These are phyloP conservation scores for Populus euphratica DNA, from an alignment of 345 rosid genomes.

Conservation along the genomic window DNA sequence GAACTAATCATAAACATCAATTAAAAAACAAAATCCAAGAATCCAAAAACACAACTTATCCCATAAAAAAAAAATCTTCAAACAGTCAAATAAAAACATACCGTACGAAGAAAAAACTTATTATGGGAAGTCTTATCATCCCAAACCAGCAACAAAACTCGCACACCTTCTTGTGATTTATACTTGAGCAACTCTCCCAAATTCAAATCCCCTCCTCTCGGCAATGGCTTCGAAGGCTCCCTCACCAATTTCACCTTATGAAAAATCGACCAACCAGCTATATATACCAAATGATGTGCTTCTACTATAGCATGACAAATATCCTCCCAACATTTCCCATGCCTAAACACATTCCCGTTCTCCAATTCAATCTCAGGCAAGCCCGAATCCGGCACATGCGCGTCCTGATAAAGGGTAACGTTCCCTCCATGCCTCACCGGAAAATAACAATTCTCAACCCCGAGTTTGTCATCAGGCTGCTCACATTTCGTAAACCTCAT, in stretches of 20 bases:
- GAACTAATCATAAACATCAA: background rate
- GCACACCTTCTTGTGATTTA: conserved; percentile 81
- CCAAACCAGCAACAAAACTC: conserved; percentile 82
- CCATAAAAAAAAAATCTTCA: background rate
- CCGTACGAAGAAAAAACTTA: conserved; percentile 71
- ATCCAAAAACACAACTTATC: too few relatives aligned
- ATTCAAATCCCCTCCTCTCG: conserved; percentile 55
- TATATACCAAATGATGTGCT: conserved; percentile 80
- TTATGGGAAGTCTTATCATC: conserved; percentile 89
- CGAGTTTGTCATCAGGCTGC: conserved; percentile 40
- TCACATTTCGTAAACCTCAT: conserved; percentile 54
- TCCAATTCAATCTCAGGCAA: conserved; percentile 61
- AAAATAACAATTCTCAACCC: conserved; percentile 61
- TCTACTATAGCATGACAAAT: conserved; percentile 76
- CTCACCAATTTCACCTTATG: conserved; percentile 67
- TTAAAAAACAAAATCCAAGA: background rate
- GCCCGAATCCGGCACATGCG: conserved; percentile 51
- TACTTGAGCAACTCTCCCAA: conserved; percentile 77
- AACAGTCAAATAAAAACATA: conserved; percentile 8
- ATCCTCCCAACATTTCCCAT: conserved; percentile 83
- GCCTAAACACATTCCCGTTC: conserved; percentile 40
- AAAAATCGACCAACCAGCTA: conserved; percentile 84
- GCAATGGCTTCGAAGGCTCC: conserved; percentile 55
- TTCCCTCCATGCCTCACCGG: conserved; percentile 59
- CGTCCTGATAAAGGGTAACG: conserved; percentile 76